Evolutionary conservation across 768 basidiomycete genomes (phyloP), one percentile per base, ranked within the genome.

Genomic region (Mycena vitilis): DNA sequence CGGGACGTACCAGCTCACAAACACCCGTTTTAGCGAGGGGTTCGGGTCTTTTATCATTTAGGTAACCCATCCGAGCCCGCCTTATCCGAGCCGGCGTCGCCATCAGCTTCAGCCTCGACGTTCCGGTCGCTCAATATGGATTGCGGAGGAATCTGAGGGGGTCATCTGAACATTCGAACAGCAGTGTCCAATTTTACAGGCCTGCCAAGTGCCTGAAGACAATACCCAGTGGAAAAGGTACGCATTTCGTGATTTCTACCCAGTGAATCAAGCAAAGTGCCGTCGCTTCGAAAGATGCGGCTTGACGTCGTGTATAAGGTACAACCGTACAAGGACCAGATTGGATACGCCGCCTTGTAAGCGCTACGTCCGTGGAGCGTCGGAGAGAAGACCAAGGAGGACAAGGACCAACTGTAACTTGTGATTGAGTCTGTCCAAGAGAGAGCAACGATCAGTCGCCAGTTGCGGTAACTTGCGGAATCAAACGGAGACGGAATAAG

Each of bases 81-180:
- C 18, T 63, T 63, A 54, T 47, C 60, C 36, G 60, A 40, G 53
- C 40, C 61, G 40, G 23, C 52, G 25, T 34, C 13, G 25, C 20
- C 44, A 44, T 18, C 55, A 30, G 30, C 30, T 30, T 30, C 30
- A 30, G 3, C 30, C 3, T 30, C 30, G 30, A 30, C 30, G 30
- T 5, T 30, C 30, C 30, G 30, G 30, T 30, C 30, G 30, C 30
- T 30, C 30, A 30, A 30, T 30, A 2, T 36, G 8, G 54, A 55
- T 55, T 38, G 54, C 30, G 30, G 30, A 30, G 30, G 30, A 3
- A 30, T 30, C 30, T 30, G 30, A 5, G 3, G 5, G 30, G 5
- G 54, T 23, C 54, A 56, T 40, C 54, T 22, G 36, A 38, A 55
- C 53, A 55, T 55, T 12, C 53, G 20, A 9, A 22, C 54, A 56